A percentile compares a stretch with the other conserved stretches of the same genome.
Conservation (phyloP, 768 basidiomycete genomes). For the Amanita fuliginea region DNA sequence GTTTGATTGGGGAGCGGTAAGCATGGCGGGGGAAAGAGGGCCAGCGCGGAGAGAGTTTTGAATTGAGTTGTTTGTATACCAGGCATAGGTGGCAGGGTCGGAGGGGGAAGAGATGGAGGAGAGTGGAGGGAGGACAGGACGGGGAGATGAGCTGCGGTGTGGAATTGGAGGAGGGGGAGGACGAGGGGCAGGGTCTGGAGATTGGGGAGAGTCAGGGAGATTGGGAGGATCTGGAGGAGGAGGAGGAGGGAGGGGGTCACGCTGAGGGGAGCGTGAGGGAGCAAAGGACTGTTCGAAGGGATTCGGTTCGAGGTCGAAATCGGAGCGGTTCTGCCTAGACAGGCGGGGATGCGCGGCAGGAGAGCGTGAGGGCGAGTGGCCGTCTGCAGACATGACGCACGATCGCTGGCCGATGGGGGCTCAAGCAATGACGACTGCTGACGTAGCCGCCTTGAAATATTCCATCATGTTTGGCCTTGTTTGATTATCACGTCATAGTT, state of each 20-base stretch:
- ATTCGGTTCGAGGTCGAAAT: conserved; percentile 76
- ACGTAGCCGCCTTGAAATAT: conserved; percentile 35
- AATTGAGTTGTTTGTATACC: conserved; percentile 49
- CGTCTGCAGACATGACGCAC: conserved; percentile 29
- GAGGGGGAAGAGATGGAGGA: conserved; percentile 67
- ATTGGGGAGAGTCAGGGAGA: conserved; percentile 13
- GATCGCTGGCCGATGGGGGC: conserved; percentile 20
- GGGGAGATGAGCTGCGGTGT: conserved; percentile 32
- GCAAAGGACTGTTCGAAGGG: conserved; percentile 95
- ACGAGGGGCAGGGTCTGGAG: conserved; percentile 15
- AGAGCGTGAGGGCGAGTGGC: conserved; percentile 21
- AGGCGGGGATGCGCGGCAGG: conserved; percentile 14
- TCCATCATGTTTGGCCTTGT: conserved; percentile 27
- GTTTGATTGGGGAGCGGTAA: conserved; percentile 68
- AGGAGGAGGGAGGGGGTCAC: conserved; percentile 18
- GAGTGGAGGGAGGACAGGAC: conserved; percentile 75
- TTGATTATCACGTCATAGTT: conserved; percentile 17
- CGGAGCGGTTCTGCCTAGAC: conserved; percentile 44
- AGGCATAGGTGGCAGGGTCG: conserved; percentile 45
- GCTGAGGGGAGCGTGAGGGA: conserved; percentile 20
- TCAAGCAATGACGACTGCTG: conserved; percentile 39
- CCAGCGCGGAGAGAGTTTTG: conserved; percentile 83
- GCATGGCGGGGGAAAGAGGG: conserved; percentile 94
- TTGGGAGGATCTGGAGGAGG: conserved; percentile 20
- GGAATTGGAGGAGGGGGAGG: conserved; percentile 12